Conservation (phyloP, 2,329 filamentous ascomycete species). For the Cladophialophora psammophila region DNA sequence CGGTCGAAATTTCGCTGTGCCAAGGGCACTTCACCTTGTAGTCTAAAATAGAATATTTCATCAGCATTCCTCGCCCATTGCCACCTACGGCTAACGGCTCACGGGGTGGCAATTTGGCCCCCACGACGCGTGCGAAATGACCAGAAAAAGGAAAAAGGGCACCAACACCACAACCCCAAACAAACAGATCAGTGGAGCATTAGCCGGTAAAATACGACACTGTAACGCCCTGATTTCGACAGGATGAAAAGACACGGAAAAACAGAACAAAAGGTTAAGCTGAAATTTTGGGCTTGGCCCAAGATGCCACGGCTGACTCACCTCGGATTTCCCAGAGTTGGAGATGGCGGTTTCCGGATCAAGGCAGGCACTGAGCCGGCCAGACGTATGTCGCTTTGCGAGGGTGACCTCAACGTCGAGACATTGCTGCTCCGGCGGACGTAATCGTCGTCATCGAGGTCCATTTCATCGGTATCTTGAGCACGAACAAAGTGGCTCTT, state of each 20-base stretch:
- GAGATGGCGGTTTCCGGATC: conserved; percentile 35
- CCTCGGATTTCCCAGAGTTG: conserved; percentile 37
- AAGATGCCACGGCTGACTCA: conserved; percentile 31
- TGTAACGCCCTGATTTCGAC: not conserved
- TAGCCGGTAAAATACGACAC: conserved; percentile 2
- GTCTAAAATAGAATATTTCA: conserved; percentile 47
- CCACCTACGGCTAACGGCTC: conserved; percentile 18
- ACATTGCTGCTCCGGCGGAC: conserved; percentile 44
- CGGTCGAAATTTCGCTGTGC: conserved; percentile 64
- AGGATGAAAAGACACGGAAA: conserved; percentile 2
- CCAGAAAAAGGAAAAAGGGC: not conserved
- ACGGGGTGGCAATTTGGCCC: conserved; percentile 27
- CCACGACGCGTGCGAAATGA: conserved; percentile 16
- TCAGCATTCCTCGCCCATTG: conserved; percentile 24
- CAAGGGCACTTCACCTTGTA: conserved; percentile 67
- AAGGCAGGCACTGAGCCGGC: conserved; percentile 79
- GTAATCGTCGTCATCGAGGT: conserved; percentile 48
- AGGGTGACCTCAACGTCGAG: conserved; percentile 41
- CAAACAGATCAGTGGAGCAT: conserved; percentile 5
- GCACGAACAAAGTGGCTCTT: conserved; percentile 40
- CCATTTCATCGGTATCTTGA: conserved; percentile 48
- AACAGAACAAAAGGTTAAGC: not conserved
- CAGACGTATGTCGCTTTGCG: conserved; percentile 28
- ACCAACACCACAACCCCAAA: conserved; percentile 15
- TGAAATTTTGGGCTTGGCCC: not conserved